Evolutionary conservation across 2,329 filamentous ascomycete genomes (phyloP).

Genomic region (Cladobotryum protrusum): DNA sequence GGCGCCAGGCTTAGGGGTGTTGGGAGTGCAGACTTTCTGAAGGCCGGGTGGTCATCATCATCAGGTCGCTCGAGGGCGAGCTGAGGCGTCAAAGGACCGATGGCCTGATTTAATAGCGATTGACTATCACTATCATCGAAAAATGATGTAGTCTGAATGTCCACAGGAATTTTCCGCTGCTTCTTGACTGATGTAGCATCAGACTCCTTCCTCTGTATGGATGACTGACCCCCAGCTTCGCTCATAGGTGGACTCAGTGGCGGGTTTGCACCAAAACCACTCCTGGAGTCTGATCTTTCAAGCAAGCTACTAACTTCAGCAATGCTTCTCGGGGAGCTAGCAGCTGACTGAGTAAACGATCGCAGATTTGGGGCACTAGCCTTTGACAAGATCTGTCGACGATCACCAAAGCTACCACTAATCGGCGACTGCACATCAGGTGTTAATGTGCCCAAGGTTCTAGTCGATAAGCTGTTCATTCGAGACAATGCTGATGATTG

Average conservation of each 20-base stretch:
- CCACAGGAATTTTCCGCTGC: slow-evolving; percentile 28
- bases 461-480: slow-evolving; percentile 69
- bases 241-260: slow-evolving; percentile 54
- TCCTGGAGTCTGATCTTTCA: slow-evolving; percentile 22
- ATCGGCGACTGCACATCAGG: slow-evolving; percentile 47
- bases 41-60: slow-evolving; percentile 49
- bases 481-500: slow-evolving; percentile 71
- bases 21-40: slow-evolving; percentile 40
- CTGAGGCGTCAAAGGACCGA: slow-evolving; percentile 25
- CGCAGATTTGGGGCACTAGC: slow-evolving; percentile 65
- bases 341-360: slow-evolving; percentile 44
- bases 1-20: slow-evolving; percentile 34
- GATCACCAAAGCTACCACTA: slow-evolving; percentile 38
- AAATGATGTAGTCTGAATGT: slow-evolving; percentile 33
- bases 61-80: slow-evolving; percentile 41
- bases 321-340: slow-evolving; percentile 32
- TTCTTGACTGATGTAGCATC: slow-evolving; percentile 23
- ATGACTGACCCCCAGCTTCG: slow-evolving; percentile 61
- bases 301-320: slow-evolving; percentile 31
- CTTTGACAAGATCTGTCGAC: slow-evolving; percentile 43
- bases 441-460: slow-evolving; percentile 44
- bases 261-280: slow-evolving; percentile 27
- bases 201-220: slow-evolving; percentile 31
- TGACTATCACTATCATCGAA: slow-evolving; percentile 40
- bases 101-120: slow-evolving; percentile 12